Evolutionary conservation across 1,284 basidiomycete species (phyloP).

Genomic region (Puccinia horiana): DNA sequence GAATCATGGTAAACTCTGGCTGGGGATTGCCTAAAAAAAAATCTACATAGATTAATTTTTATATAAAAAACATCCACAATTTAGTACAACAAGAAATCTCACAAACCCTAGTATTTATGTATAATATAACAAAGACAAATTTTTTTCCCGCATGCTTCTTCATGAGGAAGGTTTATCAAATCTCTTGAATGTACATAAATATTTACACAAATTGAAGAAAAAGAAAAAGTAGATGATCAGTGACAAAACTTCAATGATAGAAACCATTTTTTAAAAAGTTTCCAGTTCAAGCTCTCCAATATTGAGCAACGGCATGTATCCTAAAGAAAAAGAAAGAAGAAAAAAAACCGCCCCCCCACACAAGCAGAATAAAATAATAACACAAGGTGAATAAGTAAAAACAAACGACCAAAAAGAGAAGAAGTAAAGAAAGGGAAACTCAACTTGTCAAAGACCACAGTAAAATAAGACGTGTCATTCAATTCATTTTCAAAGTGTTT

Average conservation of each 20-base stretch:
- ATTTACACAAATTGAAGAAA: neutral
- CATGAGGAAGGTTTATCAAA: too few species aligned
- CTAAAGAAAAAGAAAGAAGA: constrained; percentile 60
- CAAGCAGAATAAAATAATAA: neutral
- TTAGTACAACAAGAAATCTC: too few species aligned
- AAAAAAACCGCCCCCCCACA: neutral
- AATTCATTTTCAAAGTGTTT: constrained; percentile 90
- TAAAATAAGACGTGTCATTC: constrained; percentile 92
- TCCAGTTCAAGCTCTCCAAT: constrained; percentile 51
- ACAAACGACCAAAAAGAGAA: neutral
- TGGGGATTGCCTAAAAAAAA: too few species aligned
- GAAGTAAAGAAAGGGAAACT: neutral
- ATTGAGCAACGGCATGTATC: constrained; percentile 66
- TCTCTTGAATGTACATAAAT: too few species aligned
- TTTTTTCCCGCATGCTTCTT: too few species aligned
- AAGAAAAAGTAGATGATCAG: neutral
- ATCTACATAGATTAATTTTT: too few species aligned
- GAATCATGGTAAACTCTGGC: too few species aligned
- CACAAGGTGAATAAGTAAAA: neutral
- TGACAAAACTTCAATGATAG: neutral
- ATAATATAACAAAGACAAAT: too few species aligned
- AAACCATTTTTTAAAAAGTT: too few species aligned
- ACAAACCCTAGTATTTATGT: too few species aligned
- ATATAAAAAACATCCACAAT: too few species aligned
- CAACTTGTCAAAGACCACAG: constrained; percentile 70